Evolutionary conservation across 2,329 filamentous ascomycete genomes (phyloP).

Genomic region (Aphanocladium album): DNA sequence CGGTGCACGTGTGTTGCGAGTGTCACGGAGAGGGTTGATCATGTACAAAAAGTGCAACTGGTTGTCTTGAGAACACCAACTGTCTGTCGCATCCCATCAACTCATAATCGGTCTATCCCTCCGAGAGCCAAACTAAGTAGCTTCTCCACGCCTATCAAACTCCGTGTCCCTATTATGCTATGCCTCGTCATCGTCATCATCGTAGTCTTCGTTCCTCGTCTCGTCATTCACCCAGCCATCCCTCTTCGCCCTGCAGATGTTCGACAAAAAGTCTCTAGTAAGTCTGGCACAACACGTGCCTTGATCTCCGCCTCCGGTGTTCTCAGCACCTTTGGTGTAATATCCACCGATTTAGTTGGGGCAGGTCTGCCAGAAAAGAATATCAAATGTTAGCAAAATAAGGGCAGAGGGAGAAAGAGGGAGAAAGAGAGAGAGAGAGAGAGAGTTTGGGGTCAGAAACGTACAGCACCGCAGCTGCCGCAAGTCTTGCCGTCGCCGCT

Average conservation of each 20-base stretch:
- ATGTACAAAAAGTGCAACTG: too few species aligned
- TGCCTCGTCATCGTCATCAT: background rate
- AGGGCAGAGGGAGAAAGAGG: background rate
- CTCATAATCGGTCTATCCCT: background rate
- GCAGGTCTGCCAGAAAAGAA: background rate
- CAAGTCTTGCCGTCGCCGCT: slow-evolving; percentile 47
- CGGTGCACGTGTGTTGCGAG: background rate
- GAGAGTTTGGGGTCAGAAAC: too few species aligned
- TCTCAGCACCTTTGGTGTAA: too few species aligned
- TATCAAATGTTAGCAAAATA: background rate
- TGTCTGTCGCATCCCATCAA: background rate
- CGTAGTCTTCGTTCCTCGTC: background rate
- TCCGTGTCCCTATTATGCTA: background rate
- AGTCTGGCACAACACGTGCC: background rate
- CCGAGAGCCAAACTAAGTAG: background rate
- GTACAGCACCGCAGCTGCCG: slow-evolving; percentile 52
- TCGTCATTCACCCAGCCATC: background rate
- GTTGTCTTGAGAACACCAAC: background rate
- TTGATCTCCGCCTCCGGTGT: too few species aligned
- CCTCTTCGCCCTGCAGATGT: too few species aligned
- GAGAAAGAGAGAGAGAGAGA: background rate
- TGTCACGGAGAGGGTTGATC: too few species aligned
- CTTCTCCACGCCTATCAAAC: background rate
- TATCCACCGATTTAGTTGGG: slow-evolving; percentile 18
- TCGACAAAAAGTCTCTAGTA: background rate